These are phyloP conservation scores for Rhododendron williamsianum DNA, from an alignment of 148 eudicot genomes.

Conservation along the genomic window DNA sequence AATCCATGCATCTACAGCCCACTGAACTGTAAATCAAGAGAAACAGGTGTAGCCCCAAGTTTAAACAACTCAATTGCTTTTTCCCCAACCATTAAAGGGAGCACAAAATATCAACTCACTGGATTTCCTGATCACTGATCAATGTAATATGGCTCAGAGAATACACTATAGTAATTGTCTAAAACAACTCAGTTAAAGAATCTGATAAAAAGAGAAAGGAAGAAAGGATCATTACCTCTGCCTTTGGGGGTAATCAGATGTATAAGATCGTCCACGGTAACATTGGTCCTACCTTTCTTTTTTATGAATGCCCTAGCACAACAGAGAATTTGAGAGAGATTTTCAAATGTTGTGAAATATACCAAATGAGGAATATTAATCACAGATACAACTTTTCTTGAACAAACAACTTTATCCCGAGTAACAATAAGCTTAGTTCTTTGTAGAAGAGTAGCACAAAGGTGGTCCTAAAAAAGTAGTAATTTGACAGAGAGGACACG, in stretches of 20 bases:
- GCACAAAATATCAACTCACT: neutral
- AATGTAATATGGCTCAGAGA: neutral
- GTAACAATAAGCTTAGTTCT: neutral
- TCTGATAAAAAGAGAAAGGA: neutral
- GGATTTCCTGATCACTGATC: neutral
- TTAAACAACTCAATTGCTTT: neutral
- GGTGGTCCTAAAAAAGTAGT: neutral
- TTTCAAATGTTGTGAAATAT: neutral
- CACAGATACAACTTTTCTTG: neutral
- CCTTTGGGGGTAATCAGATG: constrained; percentile 75
- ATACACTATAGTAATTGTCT: neutral
- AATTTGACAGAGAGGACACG: neutral
- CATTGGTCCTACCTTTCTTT: constrained; percentile 80
- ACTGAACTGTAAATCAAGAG: neutral
- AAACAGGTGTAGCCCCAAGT: constrained; percentile 2
- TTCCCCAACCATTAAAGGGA: neutral
- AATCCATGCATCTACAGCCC: neutral
- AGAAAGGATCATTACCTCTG: constrained; percentile 49
- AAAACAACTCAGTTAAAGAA: neutral
- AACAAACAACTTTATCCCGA: neutral
- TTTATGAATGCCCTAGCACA: constrained; percentile 48
- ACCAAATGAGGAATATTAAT: neutral
- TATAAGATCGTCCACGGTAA: constrained; percentile 78
- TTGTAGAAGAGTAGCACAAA: neutral
- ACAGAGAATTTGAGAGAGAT: constrained; percentile 7